Evolutionary conservation across 257 asterid genomes (phyloP), one percentile per base, ranked within the genome.

Genomic region (Solanum piurae): DNA sequence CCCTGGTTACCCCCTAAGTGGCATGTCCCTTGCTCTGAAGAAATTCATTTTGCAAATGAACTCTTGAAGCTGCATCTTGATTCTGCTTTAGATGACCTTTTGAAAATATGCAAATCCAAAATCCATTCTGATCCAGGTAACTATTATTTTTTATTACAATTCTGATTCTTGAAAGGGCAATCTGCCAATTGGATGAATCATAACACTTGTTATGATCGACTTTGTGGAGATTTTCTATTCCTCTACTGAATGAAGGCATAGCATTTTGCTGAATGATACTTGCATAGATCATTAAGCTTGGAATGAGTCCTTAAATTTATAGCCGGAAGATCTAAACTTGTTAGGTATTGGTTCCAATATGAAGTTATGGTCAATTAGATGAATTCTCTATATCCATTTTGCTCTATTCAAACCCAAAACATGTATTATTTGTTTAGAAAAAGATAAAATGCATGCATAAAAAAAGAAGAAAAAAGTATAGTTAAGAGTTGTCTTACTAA

Each of bases 101-200:
- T 86, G 90, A 93, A 87, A 52, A 93, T 97, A 88, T 94, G 98
- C 93, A 97, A 93, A 89, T 91, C 95, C 87, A 96, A 94, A 92
- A 90, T 94, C 88, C 98, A 97, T 90, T 92, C 98, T 84, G 99
- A 95, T 90, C 94, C 98, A 92, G 99, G 99, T 97, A 92, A 75
- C 72, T 40, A 42, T 88, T 85, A 64, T 62, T 86, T 68, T 87
- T 82, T 44, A 52, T 89, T 77, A 87, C 86, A 66, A 27, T 46
- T 77, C 62, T 27, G 85, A 79, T 79, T 27, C 37, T 87, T 66
- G 23, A 58, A 87, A 86, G 88, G 60, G 83, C 20, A 46, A 29
- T 18, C 42, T 80, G 85, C 85, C 85, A 46, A 46, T 80, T 34
- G 27, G 7, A 80, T 80, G 85, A 80, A 80, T 46, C 85, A 27